These are phyloP conservation scores for Fusarium torulosum DNA, from an alignment of 2,329 filamentous ascomycete genomes.

Conservation along the genomic window DNA sequence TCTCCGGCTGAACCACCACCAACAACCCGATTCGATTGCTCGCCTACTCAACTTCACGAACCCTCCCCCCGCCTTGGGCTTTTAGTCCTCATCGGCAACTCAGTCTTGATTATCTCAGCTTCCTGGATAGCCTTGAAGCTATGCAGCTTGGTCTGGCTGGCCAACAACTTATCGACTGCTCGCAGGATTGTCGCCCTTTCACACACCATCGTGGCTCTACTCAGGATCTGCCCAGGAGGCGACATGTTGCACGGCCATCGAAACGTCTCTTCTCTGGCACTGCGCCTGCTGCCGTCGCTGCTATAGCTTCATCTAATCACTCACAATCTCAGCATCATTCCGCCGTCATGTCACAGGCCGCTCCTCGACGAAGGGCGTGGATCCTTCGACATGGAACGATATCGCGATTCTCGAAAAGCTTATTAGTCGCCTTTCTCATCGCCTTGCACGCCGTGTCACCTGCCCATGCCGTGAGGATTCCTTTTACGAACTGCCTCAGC, in stretches of 20 bases:
- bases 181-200: slow-evolving; percentile 31
- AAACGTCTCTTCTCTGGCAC: slow-evolving; percentile 34
- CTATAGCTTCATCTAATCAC: slow-evolving; percentile 21
- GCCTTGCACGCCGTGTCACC: slow-evolving; percentile 57
- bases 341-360: slow-evolving; percentile 35
- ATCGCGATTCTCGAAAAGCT: slow-evolving; percentile 36
- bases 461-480: slow-evolving; percentile 73
- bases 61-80: slow-evolving; percentile 22
- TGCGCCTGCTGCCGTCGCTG: slow-evolving; percentile 37
- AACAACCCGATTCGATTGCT: slow-evolving; percentile 30
- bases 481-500: slow-evolving; percentile 86
- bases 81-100: slow-evolving; percentile 13
- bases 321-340: slow-evolving; percentile 24
- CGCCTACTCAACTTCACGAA: slow-evolving; percentile 20
- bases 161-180: slow-evolving; percentile 41
- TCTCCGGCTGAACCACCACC: slow-evolving; percentile 39
- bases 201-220: slow-evolving; percentile 28
- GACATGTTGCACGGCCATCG: slow-evolving; percentile 43
- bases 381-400: slow-evolving; percentile 32
- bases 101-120: slow-evolving; percentile 21
- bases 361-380: slow-evolving; percentile 29
- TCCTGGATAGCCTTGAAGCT: slow-evolving; percentile 31
- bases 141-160: slow-evolving; percentile 45
- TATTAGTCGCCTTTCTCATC: slow-evolving; percentile 56
- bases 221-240: slow-evolving; percentile 32